A percentile compares a stretch with the other conserved stretches of the same genome.
These are phyloP conservation scores for Pontederia crassipes DNA, from an alignment of 176 grass and related monocot species.

Conservation along the genomic window DNA sequence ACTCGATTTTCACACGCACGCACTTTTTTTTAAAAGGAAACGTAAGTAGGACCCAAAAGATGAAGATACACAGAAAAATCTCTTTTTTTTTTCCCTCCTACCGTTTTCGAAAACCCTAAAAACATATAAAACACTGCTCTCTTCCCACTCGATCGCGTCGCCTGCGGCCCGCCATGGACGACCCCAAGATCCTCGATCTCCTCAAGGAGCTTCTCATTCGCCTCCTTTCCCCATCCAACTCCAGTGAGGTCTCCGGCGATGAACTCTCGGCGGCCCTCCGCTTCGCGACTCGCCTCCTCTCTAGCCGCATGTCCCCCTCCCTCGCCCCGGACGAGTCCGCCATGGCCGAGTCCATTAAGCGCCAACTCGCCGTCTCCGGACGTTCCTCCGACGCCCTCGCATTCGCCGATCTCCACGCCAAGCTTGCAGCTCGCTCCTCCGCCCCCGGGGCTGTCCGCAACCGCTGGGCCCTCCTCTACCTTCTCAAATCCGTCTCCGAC, in stretches of 20 bases:
- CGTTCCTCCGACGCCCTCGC: constrained; percentile 60
- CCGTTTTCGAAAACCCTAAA: too few species aligned
- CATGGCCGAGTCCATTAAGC: constrained; percentile 86
- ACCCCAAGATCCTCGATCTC: constrained; percentile 78
- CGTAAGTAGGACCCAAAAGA: too few species aligned
- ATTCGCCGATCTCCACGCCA: constrained; percentile 81
- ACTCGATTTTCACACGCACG: too few species aligned
- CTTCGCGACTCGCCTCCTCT: constrained; percentile 67
- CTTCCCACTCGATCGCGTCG: not conserved
- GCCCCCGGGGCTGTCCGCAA: constrained; percentile 45
- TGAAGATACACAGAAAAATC: too few species aligned
- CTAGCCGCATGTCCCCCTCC: constrained; percentile 61
- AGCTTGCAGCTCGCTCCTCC: constrained; percentile 56
- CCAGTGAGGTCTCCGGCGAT: constrained; percentile 18
- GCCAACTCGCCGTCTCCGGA: constrained; percentile 58
- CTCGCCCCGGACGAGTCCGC: constrained; percentile 67
- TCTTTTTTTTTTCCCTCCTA: too few species aligned
- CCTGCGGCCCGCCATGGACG: constrained; percentile 41
- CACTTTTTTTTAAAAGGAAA: too few species aligned
- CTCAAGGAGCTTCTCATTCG: constrained; percentile 68
- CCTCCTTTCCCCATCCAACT: constrained; percentile 31
- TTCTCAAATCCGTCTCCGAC: constrained; percentile 80
- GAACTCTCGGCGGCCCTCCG: constrained; percentile 23
- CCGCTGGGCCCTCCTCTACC: constrained; percentile 85
- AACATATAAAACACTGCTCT: too few species aligned